phyloP scores from a whole-genome alignment of 805 yeast genomes.

The Lachancea meyersii region DNA sequence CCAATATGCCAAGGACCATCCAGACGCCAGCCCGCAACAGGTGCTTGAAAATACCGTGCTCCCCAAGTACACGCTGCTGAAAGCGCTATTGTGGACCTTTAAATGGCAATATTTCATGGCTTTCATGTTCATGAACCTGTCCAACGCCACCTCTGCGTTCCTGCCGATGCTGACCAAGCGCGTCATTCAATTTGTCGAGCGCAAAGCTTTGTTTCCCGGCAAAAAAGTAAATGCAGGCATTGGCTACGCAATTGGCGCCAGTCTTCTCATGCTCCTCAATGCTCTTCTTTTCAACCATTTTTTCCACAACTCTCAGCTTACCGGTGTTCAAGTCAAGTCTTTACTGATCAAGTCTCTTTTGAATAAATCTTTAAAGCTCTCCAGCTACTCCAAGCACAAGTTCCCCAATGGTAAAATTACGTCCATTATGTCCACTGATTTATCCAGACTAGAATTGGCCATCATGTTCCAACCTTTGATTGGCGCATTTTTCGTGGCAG shows the following conservation, averaged over 20 bases:
- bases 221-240: slow-evolving; percentile 51
- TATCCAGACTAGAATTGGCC: slow-evolving; percentile 74
- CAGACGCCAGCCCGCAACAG: slow-evolving; percentile 37
- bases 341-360: slow-evolving; percentile 64
- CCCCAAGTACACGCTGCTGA: slow-evolving; percentile 34
- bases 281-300: slow-evolving; percentile 53
- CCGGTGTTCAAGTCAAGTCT: slow-evolving; percentile 68
- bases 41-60: slow-evolving; percentile 27
- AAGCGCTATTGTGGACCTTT: slow-evolving; percentile 46
- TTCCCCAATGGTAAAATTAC: slow-evolving; percentile 69
- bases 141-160: slow-evolving; percentile 45
- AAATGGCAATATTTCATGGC: slow-evolving; percentile 41
- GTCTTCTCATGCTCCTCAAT: slow-evolving; percentile 44
- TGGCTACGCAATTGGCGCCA: slow-evolving; percentile 70
- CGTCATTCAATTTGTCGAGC: slow-evolving; percentile 58
- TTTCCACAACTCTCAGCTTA: slow-evolving; percentile 53
- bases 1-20: slow-evolving; percentile 30
- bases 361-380: slow-evolving; percentile 59
- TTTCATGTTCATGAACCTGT: slow-evolving; percentile 40
- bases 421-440: slow-evolving; percentile 73
- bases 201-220: slow-evolving; percentile 39
- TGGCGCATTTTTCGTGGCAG: slow-evolving; percentile 56
- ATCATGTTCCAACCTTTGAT: slow-evolving; percentile 61
- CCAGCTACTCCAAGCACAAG: slow-evolving; percentile 49
- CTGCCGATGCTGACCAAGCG: slow-evolving; percentile 63